Evolutionary conservation across 1,284 basidiomycete genomes (phyloP).

Genomic region (Sanghuangporus baumii): DNA sequence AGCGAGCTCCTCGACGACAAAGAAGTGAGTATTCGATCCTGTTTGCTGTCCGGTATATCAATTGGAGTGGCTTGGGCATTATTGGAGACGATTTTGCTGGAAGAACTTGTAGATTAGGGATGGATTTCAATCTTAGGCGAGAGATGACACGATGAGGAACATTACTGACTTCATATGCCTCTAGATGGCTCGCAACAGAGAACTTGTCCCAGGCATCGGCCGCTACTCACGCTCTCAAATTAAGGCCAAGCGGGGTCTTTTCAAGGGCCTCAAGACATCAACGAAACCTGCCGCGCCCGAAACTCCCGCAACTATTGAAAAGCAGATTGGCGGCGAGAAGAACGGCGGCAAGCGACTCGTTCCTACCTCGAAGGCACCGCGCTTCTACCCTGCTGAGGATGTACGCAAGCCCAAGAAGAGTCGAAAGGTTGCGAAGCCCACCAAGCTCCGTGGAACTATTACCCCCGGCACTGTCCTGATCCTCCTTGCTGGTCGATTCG

Average conservation of each 20-base stretch:
- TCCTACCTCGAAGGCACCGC: slow-evolving; percentile 83
- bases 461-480: slow-evolving; percentile 95
- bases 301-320: slow-evolving; percentile 67
- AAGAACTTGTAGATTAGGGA: not conserved
- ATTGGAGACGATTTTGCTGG: not conserved
- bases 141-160: slow-evolving; percentile 3
- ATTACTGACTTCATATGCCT: slow-evolving; percentile 21
- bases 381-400: slow-evolving; percentile 98
- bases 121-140: slow-evolving; percentile 12
- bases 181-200: slow-evolving; percentile 91
- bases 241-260: slow-evolving; percentile 74
- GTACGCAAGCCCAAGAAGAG: slow-evolving; percentile 86
- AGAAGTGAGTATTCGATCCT: slow-evolving; percentile 9
- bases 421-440: slow-evolving; percentile 79
- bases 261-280: slow-evolving; percentile 77
- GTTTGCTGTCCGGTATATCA: not conserved
- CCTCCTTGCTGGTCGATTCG: slow-evolving; percentile 95
- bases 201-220: slow-evolving; percentile 80
- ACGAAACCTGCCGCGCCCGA: slow-evolving; percentile 59
- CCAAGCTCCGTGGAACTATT: slow-evolving; percentile 83
- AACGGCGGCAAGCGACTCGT: slow-evolving; percentile 88
- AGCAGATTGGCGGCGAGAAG: slow-evolving; percentile 83
- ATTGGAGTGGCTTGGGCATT: not conserved
- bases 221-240: slow-evolving; percentile 81
- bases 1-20: slow-evolving; percentile 9